Evolutionary conservation across 2,329 filamentous ascomycete species (phyloP), one percentile per base, ranked within the genome.

Genomic region (Cercospora sp.): DNA sequence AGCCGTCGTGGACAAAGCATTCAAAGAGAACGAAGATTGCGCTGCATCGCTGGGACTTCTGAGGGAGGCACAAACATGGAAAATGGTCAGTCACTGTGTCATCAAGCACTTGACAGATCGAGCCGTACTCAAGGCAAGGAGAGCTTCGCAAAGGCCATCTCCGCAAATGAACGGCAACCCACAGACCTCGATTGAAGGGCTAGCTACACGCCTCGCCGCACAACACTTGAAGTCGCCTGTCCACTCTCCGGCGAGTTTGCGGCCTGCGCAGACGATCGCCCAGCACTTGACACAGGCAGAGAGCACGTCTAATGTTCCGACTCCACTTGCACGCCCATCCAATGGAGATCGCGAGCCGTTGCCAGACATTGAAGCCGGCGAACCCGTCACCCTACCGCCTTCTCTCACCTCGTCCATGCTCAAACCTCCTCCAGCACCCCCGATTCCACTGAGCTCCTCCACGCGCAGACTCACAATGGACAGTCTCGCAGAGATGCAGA

Each of bases 61-160:
- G 70, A 81, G 83, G 64, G 78, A 87, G 57, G 85, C 87, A 33
- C 85, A 88, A 70, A 86, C 86, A 20, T 90, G 87, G 87, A 83
- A 82, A 64, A 82, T 89, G 23, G 76, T 88, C 36, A 84, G 83
- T 64, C 80, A 82, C 65, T 81, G 83, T 28, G 79, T 87, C 63
- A 74, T 83, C 2, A 81, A 83, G 66, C 85, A 87, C 67, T 79
- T 87, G 30, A 79, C 73, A 45, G 76, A 77, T 10, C 76, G 80
- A 33, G n/a, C 65, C 12, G 63, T 45, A 20, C 31, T 58, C 33
- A 65, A 69, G 62, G 66, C 65, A 7, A 66, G 65, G 45, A 66
- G 59, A 28, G 63, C 67, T 13, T 51, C 62, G 18, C 62, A 64
- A 26, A 64, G 31, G 20, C 45, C 64, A 18, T 59, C 64, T 60